Evolutionary conservation across 1,139 yeast genomes (phyloP).

Genomic region (Sugiyamaella sp.): DNA sequence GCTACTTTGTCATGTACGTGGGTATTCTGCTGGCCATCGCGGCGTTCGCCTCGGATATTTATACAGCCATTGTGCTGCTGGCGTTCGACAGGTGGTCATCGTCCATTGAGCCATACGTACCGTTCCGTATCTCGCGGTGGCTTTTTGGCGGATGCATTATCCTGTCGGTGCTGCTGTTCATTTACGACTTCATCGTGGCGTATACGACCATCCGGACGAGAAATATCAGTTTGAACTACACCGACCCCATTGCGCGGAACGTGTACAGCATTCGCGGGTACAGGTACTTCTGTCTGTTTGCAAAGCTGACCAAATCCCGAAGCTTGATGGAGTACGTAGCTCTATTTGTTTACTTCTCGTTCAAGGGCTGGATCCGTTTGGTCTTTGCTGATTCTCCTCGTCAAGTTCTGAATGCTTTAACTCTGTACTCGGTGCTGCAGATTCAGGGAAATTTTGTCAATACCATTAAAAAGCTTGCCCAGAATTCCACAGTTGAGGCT

Average conservation of each 20-base stretch:
- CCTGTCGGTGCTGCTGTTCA: slow-evolving; percentile 62
- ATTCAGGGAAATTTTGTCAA: slow-evolving; percentile 51
- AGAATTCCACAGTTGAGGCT: slow-evolving; percentile 63
- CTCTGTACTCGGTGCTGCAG: slow-evolving; percentile 59
- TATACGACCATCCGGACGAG: slow-evolving; percentile 58
- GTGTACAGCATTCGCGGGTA: slow-evolving; percentile 61
- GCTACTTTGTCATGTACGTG: slow-evolving; percentile 57
- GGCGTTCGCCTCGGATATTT: slow-evolving; percentile 71
- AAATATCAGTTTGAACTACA: slow-evolving; percentile 71
- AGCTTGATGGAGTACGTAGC: slow-evolving; percentile 68
- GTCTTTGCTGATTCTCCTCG: slow-evolving; percentile 85
- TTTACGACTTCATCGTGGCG: slow-evolving; percentile 65
- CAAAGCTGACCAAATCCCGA: slow-evolving; percentile 63
- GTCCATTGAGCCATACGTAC: slow-evolving; percentile 57
- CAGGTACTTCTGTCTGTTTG: slow-evolving; percentile 71
- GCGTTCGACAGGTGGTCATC: slow-evolving; percentile 79
- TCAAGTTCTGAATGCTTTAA: slow-evolving; percentile 79
- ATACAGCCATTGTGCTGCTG: slow-evolving; percentile 74
- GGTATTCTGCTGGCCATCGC: slow-evolving; percentile 57
- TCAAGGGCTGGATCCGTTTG: slow-evolving; percentile 65
- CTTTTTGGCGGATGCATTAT: slow-evolving; percentile 82
- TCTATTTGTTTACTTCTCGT: slow-evolving; percentile 66
- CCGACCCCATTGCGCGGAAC: slow-evolving; percentile 64
- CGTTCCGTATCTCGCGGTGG: slow-evolving; percentile 71
- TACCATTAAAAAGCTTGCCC: slow-evolving; percentile 62